phyloP scores from a whole-genome alignment of 1,284 basidiomycete genomes.

The Malassezia sympodialis region DNA sequence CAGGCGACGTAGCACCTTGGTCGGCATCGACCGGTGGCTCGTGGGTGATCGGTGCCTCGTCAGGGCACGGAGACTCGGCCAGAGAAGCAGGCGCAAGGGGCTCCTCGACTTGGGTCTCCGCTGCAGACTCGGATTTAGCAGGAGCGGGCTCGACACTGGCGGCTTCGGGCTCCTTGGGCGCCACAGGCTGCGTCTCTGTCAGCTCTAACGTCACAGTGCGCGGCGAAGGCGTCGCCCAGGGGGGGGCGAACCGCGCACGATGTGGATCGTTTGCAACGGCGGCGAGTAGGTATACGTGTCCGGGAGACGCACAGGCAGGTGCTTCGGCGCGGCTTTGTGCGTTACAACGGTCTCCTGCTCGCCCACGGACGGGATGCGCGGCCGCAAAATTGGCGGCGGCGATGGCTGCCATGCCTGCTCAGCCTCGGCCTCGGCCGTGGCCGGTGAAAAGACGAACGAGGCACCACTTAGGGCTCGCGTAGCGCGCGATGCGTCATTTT shows the following conservation, averaged over 20 bases:
- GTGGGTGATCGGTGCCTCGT: background rate
- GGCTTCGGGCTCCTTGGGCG: no score
- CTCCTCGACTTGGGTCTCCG: background rate
- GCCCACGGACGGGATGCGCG: background rate
- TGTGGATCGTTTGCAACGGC: constrained; percentile 3
- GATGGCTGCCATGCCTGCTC: background rate
- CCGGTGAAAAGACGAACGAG: constrained; percentile 3
- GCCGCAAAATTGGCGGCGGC: background rate
- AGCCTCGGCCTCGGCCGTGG: background rate
- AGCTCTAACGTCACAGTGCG: background rate
- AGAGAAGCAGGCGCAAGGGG: background rate
- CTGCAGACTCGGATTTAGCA: no score
- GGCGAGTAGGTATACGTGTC: constrained; percentile 2
- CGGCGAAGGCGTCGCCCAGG: constrained; percentile 1
- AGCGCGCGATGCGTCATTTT: background rate
- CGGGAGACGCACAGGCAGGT: background rate
- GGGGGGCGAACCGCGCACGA: constrained; percentile 5
- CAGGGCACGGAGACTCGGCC: background rate
- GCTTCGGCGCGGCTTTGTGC: background rate
- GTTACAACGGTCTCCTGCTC: background rate
- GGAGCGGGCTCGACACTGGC: background rate
- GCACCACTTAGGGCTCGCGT: background rate
- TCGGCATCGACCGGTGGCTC: background rate
- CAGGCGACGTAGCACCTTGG: background rate
- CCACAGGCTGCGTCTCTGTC: no score